Conservation (phyloP, 768 basidiomycete genomes). For the Vishniacozyma victoriae region DNA sequence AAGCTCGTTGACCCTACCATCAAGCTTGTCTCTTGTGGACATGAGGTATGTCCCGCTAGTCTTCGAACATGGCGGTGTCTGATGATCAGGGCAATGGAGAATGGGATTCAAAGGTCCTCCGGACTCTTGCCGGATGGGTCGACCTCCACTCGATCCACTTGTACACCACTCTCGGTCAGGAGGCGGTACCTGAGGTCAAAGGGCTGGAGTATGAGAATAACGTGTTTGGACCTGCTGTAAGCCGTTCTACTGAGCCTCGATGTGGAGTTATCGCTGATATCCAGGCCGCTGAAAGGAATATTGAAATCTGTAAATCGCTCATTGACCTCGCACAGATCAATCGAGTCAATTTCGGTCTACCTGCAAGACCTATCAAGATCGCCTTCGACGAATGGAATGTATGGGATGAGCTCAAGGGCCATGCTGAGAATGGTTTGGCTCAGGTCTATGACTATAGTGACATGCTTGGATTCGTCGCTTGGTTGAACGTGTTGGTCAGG, state of each 20-base stretch:
- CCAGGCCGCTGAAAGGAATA: slow-evolving; percentile 53
- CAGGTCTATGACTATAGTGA: slow-evolving; percentile 57
- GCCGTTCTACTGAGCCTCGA: slow-evolving; percentile 2
- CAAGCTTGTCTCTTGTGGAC: slow-evolving; percentile 56
- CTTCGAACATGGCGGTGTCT: neutral
- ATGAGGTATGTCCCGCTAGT: slow-evolving; percentile 17
- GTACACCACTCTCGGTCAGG: slow-evolving; percentile 43
- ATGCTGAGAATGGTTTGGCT: slow-evolving; percentile 54
- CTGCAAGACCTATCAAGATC: slow-evolving; percentile 40
- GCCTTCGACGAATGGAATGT: slow-evolving; percentile 59
- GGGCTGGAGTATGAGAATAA: slow-evolving; percentile 52
- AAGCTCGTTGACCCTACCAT: slow-evolving; percentile 57
- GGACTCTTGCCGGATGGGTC: slow-evolving; percentile 44
- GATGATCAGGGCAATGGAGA: slow-evolving; percentile 34
- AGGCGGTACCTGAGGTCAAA: slow-evolving; percentile 17
- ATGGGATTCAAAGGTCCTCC: slow-evolving; percentile 49
- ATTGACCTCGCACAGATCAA: slow-evolving; percentile 53
- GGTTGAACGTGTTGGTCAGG: slow-evolving; percentile 60
- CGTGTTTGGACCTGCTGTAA: slow-evolving; percentile 54
- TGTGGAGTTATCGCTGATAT: neutral
- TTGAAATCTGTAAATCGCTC: slow-evolving; percentile 53
- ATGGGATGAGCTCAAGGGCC: slow-evolving; percentile 49
- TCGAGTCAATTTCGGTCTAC: slow-evolving; percentile 8
- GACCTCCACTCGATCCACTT: slow-evolving; percentile 53
- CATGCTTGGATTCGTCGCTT: slow-evolving; percentile 57